These are phyloP conservation scores for Yamadazyma triangularis DNA, from an alignment of 1,139 yeast species.

Conservation along the genomic window DNA sequence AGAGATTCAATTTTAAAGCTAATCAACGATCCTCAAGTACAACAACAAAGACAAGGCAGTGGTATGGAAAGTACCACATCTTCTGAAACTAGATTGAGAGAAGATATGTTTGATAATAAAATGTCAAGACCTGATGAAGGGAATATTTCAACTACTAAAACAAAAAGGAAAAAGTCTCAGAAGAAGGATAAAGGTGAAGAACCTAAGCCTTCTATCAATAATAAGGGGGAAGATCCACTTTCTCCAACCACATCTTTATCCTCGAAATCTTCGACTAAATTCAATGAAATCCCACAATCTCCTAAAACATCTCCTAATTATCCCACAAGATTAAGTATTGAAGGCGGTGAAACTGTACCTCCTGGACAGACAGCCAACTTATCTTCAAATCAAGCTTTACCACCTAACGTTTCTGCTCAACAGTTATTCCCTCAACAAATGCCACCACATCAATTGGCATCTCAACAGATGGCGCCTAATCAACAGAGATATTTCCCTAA, in stretches of 20 bases:
- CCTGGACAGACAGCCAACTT: neutral
- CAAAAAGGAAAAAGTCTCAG: neutral
- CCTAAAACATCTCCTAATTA: slow-evolving; percentile 37
- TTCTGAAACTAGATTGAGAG: slow-evolving; percentile 25
- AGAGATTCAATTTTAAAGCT: slow-evolving; percentile 39
- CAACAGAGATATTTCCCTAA: neutral
- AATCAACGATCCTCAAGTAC: slow-evolving; percentile 24
- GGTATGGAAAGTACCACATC: slow-evolving; percentile 2
- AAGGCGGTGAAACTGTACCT: too few relatives aligned
- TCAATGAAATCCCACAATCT: slow-evolving; percentile 37
- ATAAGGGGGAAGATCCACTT: slow-evolving; percentile 8
- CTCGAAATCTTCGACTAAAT: slow-evolving; percentile 26
- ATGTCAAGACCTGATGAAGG: neutral
- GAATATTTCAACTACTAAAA: neutral
- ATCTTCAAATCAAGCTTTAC: neutral
- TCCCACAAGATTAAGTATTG: slow-evolving; percentile 1
- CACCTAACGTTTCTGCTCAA: neutral
- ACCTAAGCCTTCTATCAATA: slow-evolving; percentile 7
- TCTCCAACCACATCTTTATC: slow-evolving; percentile 38
- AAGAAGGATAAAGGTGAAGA: slow-evolving; percentile 1
- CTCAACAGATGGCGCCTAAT: neutral
- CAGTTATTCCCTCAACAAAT: neutral
- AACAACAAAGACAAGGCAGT: slow-evolving; percentile 4
- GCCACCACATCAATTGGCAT: slow-evolving; percentile 1
- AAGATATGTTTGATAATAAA: slow-evolving; percentile 34